Evolutionary conservation across 2,329 filamentous ascomycete species (phyloP).

Genomic region (Leptodontidium sp.): DNA sequence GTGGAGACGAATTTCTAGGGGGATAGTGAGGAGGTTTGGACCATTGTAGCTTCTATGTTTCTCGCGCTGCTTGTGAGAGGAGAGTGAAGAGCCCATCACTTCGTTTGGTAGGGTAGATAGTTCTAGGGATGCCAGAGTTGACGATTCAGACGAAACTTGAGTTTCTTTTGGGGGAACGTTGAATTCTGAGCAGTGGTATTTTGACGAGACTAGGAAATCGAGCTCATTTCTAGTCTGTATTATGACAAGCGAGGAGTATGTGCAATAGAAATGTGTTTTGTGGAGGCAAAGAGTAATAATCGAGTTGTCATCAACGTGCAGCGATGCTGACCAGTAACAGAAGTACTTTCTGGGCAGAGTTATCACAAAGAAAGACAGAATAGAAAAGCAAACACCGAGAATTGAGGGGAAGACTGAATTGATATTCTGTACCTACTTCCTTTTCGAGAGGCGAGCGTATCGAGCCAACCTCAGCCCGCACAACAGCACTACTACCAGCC

Average conservation of each 20-base stretch:
- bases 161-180: neutral
- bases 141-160: neutral
- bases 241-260: neutral
- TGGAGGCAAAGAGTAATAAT: constrained; percentile 24
- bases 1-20: constrained; percentile 56
- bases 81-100: neutral
- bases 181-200: constrained; percentile 1
- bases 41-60: neutral
- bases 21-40: constrained; percentile 49
- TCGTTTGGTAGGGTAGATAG: neutral
- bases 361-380: constrained; percentile 4
- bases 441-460: neutral
- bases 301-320: neutral
- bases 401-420: neutral
- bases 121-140: constrained; percentile 15
- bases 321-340: constrained; percentile 1
- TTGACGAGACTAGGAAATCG: constrained; percentile 2
- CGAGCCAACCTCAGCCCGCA: constrained; percentile 23
- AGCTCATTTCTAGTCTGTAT: constrained; percentile 4
- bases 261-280: neutral
- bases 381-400: neutral
- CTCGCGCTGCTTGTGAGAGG: neutral
- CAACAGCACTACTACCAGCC: neutral
- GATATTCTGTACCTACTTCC: constrained; percentile 1
- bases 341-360: neutral